A percentile compares a stretch with the other conserved stretches of the same genome.
These are phyloP conservation scores for Linnemannia exigua DNA, from an alignment of 192 early-diverging fungal genomes.

Conservation along the genomic window DNA sequence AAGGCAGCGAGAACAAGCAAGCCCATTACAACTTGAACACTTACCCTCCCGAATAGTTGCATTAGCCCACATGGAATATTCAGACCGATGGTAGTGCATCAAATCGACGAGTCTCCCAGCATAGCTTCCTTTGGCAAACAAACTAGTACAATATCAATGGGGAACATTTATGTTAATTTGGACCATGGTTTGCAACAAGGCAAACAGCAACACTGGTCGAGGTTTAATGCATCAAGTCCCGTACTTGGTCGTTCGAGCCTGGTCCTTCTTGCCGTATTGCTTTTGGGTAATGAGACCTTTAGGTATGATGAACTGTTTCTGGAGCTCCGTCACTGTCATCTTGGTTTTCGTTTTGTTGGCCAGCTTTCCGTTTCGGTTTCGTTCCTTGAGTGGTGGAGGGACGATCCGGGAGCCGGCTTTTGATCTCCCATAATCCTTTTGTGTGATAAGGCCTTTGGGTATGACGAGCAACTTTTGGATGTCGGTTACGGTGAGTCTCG, in stretches of 20 bases:
- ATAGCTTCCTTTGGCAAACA: slow-evolving; percentile 38
- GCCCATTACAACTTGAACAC: not conserved
- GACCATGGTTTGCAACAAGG: not conserved
- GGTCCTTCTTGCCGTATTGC: not conserved
- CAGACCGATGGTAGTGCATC: slow-evolving; percentile 39
- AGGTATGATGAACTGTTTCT: not conserved
- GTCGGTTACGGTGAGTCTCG: not conserved
- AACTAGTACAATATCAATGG: not conserved
- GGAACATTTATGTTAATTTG: not conserved
- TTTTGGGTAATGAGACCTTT: not conserved
- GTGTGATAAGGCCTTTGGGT: not conserved
- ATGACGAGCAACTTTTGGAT: slow-evolving; percentile 1
- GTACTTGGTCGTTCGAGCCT: not conserved
- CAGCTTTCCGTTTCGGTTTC: not conserved
- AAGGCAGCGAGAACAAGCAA: not conserved
- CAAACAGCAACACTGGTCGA: not conserved
- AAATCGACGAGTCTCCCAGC: slow-evolving; percentile 27
- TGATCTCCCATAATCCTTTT: not conserved
- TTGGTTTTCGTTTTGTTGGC: not conserved
- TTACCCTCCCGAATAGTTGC: slow-evolving; percentile 28
- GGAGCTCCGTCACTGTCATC: not conserved
- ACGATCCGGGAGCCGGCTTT: not conserved
- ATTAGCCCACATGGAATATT: slow-evolving; percentile 41
- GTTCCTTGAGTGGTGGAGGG: not conserved
- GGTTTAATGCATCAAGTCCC: not conserved